Evolutionary conservation across 768 basidiomycete species (phyloP), one percentile per base, ranked within the genome.

Genomic region (Dentipellis fragilis): DNA sequence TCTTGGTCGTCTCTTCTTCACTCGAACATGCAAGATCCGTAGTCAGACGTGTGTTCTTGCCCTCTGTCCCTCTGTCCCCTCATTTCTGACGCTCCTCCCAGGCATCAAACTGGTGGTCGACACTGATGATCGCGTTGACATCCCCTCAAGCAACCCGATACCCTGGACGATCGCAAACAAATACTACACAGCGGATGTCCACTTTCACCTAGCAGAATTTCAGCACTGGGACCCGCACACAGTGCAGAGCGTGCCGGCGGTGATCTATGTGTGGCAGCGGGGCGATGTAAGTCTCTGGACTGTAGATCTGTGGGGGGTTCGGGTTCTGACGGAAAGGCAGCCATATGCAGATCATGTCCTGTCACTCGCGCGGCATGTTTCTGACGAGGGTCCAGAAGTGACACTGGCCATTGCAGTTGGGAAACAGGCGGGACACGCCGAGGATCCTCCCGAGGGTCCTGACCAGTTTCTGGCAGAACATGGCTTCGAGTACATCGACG

Each of bases 401-500:
- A 71, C 78, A 17, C 73, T 92, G 9, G 89, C 84, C 16, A 78
- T 91, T 48, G 76, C 80, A 34, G 67, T 88, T 10, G 68, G 73
- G 8, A 58, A 63, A 39, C 52, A 56, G 49, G 21, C 17, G 46
- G 62, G 36, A 14, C 48, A 71, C 22, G 62, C 61, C 36, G 68
- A 68, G 51, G 60, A 61, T 34, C 54, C 58, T 47, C 51, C 52
- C 38, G 73, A 75, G 14, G 80, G 80, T 9, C 72, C 83, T 49
- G 87, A 91, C 62, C 77, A 73, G 35, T 86, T 81, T 63, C 67
- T 90, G 19, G 81, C 86, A 34, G 76, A 76, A 8, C 75, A 78
- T 64, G 84, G 87, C 7, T 90, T 92, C 58, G 90, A 92, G 65
- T 91, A 85, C 62, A 74, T 92, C 48, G 81, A 90, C 63, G 80